These are phyloP conservation scores for Lonicera japonica DNA, from an alignment of 129 eudicot genomes.

Conservation along the genomic window DNA sequence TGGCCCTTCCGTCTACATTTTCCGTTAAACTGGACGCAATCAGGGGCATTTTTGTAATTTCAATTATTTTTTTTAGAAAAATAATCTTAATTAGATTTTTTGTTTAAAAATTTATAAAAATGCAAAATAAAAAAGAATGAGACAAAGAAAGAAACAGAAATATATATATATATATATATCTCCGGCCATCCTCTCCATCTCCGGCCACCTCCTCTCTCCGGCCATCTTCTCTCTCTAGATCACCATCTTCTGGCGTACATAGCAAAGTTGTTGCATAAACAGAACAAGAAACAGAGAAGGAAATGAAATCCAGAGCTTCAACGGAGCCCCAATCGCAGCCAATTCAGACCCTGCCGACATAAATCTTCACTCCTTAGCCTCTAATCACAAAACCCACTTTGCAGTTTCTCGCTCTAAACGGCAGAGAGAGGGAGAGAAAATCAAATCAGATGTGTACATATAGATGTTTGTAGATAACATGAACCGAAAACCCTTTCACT, in stretches of 20 bases:
- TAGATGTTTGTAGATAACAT: slow-evolving; percentile 2
- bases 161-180: no score
- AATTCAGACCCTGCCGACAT: slow-evolving; percentile 61
- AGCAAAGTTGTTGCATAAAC: slow-evolving; percentile 49
- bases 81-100: no score
- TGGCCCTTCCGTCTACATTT: no score
- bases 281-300: slow-evolving; percentile 1
- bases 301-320: slow-evolving; percentile 48
- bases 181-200: no score
- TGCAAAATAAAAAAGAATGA: no score
- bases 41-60: no score
- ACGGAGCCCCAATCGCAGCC: slow-evolving; percentile 50
- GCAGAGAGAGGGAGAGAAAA: slow-evolving; percentile 13
- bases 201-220: no score
- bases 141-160: no score
- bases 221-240: no score
- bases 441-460: slow-evolving; percentile 25
- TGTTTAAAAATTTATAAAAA: no score
- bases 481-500: background rate
- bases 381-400: slow-evolving; percentile 19
- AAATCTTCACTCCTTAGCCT: slow-evolving; percentile 32
- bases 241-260: slow-evolving; percentile 57
- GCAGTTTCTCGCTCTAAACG: slow-evolving; percentile 7
- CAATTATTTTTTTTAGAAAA: no score
- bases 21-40: no score